These are phyloP conservation scores for Cryptosporidium sp. DNA, from an alignment of 169 alveolate genomes.

Conservation along the genomic window DNA sequence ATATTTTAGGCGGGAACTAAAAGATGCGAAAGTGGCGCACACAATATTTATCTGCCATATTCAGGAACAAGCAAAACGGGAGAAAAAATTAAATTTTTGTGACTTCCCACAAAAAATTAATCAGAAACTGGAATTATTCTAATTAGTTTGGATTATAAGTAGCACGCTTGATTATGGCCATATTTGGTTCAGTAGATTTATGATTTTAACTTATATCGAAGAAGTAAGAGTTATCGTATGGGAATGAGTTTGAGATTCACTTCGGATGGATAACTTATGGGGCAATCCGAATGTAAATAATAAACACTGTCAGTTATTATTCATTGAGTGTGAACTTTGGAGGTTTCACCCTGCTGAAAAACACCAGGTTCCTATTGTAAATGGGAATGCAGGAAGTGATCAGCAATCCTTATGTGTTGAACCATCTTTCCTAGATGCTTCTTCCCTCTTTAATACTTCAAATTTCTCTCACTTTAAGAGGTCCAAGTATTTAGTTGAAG, in stretches of 20 bases:
- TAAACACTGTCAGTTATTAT: conserved; percentile 31
- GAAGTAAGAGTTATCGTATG: conserved; percentile 3
- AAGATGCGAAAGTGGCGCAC: conserved; percentile 12
- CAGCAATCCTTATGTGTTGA: not conserved
- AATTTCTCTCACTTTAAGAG: not conserved
- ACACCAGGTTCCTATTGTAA: conserved; percentile 17
- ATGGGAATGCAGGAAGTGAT: not conserved
- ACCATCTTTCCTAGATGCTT: not conserved
- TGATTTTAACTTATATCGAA: not conserved
- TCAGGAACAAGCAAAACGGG: not conserved
- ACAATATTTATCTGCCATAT: conserved; percentile 1
- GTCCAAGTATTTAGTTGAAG: conserved; percentile 24
- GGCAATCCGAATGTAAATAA: conserved; percentile 21
- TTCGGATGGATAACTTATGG: conserved; percentile 50
- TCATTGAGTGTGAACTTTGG: conserved; percentile 67
- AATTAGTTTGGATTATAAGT: not conserved
- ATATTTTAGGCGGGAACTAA: not conserved
- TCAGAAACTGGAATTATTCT: not conserved
- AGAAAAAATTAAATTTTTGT: not conserved
- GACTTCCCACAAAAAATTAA: conserved; percentile 14
- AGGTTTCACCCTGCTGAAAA: conserved; percentile 17
- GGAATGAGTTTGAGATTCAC: conserved; percentile 32
- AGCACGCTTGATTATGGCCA: not conserved
- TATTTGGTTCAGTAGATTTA: not conserved
- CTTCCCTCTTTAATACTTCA: not conserved